Evolutionary conservation across 176 grass and related monocot species (phyloP), one percentile per base, ranked within the genome.

Genomic region (Eremochloa ophiuroides): DNA sequence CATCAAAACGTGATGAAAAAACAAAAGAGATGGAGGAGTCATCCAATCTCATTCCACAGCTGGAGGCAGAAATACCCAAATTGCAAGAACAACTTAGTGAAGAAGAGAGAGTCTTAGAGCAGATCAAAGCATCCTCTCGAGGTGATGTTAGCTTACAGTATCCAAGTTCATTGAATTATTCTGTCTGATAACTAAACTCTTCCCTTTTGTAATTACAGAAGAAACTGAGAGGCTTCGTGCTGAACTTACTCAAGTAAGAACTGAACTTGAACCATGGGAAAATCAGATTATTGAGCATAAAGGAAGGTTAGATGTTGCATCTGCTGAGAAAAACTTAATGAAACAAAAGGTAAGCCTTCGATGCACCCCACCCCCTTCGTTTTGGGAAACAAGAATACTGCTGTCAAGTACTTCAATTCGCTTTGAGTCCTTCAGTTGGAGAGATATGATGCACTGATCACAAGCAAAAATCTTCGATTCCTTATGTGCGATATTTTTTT

Each of bases 261-360:
- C 77, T 87, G 88, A 98, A 76, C 86, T 98, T 30, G 96, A 93
- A 87, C 96, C 93, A 29, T 98, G 96, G 96, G 96, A 98, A 85
- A 98, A 88, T 44, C 88, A 93, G 86, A 85, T 93, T 78, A 98
- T 98, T 82, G 86, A 95, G 78, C 96, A 95, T 82, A 98, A 95
- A 87, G 96, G 96, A 76, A 91, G 75, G 67, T 81, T 93, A 5
- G 90, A 98, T 91, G 93, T 98, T 89, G 96, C 90, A 73, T 79
- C 65, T 77, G 86, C 90, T 72, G 90, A 95, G 85, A 93, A 90
- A 75, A 78, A 88, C 26, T 78, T 98, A 82, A 87, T 98, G 82
- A 92, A 83, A 85, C 84, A 98, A 83, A 98, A 98, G 93, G 96
- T 95, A 64, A 3, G 64, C 29, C 25, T 66, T 82, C 28, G 74